Percentiles rank a stretch among this genome's conserved stretches.
phyloP scores from a whole-genome alignment of 176 grass and related monocot genomes.

The Rhynchospora tenuis region DNA sequence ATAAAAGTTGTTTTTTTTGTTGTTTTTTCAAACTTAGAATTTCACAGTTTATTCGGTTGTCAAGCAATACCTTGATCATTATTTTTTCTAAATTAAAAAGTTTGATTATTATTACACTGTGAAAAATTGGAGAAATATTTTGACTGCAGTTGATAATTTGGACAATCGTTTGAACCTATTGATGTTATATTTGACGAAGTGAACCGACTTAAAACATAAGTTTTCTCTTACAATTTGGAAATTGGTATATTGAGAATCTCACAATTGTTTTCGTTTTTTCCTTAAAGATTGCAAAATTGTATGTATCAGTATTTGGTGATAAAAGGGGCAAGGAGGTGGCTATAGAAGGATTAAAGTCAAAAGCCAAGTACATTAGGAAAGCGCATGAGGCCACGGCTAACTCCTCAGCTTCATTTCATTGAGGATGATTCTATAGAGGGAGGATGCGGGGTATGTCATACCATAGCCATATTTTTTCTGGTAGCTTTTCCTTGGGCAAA shows the following conservation, averaged over 20 bases:
- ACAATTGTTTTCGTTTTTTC: not conserved
- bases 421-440: conserved; percentile 90
- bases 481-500: not conserved
- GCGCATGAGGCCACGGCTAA: conserved; percentile 84
- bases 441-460: conserved; percentile 63
- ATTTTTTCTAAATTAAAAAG: too few relatives aligned
- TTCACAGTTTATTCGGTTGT: not conserved
- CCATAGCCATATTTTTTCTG: not conserved
- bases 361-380: conserved; percentile 87
- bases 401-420: conserved; percentile 84
- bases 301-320: conserved; percentile 93
- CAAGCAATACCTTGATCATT: conserved; percentile 4
- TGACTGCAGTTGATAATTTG: not conserved
- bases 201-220: not conserved
- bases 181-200: not conserved
- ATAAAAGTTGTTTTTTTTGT: not conserved
- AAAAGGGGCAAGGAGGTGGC: conserved; percentile 90
- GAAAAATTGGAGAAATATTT: not conserved
- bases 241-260: not conserved
- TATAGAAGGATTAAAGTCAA: conserved; percentile 75
- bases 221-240: not conserved
- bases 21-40: not conserved
- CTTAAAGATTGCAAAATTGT: conserved; percentile 75
- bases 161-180: not conserved
- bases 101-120: not conserved